Percentiles rank a stretch among this genome's conserved stretches.
Evolutionary conservation across 2,329 filamentous ascomycete genomes (phyloP).

Genomic region (Dactylonectria macrodidyma): DNA sequence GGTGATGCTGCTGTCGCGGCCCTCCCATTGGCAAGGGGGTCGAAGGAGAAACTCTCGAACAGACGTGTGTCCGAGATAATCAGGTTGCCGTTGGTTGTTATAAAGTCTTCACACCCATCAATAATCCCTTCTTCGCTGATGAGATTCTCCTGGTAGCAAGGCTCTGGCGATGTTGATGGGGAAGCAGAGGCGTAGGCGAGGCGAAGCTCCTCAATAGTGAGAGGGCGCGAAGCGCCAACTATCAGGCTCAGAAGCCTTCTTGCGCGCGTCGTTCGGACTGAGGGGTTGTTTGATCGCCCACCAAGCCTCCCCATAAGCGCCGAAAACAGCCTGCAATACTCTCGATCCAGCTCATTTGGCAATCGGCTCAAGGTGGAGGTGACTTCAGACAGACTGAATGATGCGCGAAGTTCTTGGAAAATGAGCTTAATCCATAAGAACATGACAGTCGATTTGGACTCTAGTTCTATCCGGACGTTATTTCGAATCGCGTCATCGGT

Average conservation of each 20-base stretch:
- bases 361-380: background rate
- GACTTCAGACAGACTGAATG: slow-evolving; percentile 2
- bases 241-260: background rate
- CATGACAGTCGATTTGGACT: slow-evolving; percentile 1
- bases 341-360: background rate
- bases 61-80: background rate
- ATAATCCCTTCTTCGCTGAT: background rate
- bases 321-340: background rate
- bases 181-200: background rate
- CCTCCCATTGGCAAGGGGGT: too few relatives aligned
- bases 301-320: background rate
- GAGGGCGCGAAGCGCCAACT: background rate
- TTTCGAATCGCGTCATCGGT: too few relatives aligned
- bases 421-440: slow-evolving; percentile 7
- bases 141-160: background rate
- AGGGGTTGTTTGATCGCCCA: background rate
- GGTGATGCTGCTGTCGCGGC: too few relatives aligned
- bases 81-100: background rate
- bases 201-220: slow-evolving; percentile 2
- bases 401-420: slow-evolving; percentile 5
- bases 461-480: background rate
- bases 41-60: background rate
- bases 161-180: background rate
- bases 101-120: slow-evolving; percentile 4
- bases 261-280: background rate